Evolutionary conservation across 441 rosid species (phyloP).

Genomic region (Macaranga tanarius): DNA sequence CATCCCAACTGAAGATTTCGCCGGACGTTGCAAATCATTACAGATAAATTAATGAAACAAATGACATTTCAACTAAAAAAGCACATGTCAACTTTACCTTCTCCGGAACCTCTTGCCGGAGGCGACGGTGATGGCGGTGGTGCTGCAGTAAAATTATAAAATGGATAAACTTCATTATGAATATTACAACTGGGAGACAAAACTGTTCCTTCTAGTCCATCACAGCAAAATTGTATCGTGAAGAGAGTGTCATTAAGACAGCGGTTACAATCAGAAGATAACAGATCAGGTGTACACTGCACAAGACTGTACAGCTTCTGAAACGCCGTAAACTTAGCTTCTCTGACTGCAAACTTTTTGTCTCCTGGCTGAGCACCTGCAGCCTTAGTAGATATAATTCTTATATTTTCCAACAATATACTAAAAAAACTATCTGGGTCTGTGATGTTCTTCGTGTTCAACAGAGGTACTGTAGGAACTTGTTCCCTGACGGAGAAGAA

Average conservation of each 20-base stretch:
- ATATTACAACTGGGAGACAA: constrained; percentile 37
- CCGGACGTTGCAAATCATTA: too few species aligned
- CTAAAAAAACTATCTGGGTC: background rate
- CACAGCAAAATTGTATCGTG: constrained; percentile 18
- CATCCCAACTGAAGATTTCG: too few species aligned
- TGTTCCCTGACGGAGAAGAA: constrained; percentile 5
- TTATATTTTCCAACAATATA: background rate
- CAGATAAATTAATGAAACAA: too few species aligned
- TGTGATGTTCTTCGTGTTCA: constrained; percentile 19
- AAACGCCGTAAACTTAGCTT: background rate
- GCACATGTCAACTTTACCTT: constrained; percentile 8
- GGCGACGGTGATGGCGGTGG: constrained; percentile 2
- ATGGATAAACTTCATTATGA: constrained; percentile 35
- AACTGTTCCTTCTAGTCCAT: constrained; percentile 35
- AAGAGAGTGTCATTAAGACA: constrained; percentile 33
- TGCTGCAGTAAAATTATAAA: constrained; percentile 14
- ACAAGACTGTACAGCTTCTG: constrained; percentile 17
- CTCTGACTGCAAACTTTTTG: constrained; percentile 6
- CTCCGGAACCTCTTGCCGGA: background rate
- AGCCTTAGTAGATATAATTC: background rate
- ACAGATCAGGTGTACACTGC: constrained; percentile 35
- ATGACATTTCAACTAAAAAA: too few species aligned
- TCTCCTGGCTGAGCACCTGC: background rate
- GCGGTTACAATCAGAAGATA: background rate
- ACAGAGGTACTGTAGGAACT: background rate